Evolutionary conservation across 129 eudicot genomes (phyloP).

Genomic region (Helichrysum umbraculigerum): DNA sequence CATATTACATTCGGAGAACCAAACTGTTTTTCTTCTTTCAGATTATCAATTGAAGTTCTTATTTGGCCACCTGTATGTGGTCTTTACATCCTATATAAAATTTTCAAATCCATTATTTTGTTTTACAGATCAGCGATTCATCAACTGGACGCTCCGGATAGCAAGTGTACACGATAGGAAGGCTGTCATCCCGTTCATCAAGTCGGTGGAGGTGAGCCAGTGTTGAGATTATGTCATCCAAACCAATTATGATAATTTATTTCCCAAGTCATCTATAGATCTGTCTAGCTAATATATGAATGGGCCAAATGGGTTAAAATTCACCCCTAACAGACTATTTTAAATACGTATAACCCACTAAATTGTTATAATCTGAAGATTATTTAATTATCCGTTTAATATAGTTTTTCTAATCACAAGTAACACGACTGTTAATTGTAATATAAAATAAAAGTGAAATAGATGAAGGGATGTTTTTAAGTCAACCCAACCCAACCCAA

Average conservation of each 20-base stretch:
- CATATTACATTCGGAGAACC: neutral
- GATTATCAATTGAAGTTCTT: neutral
- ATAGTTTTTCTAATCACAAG: neutral
- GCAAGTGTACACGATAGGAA: slow-evolving; percentile 76
- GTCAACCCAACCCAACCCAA: neutral
- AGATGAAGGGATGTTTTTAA: neutral
- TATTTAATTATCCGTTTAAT: neutral
- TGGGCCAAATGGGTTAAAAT: neutral
- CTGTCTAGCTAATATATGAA: neutral
- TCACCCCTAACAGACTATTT: neutral
- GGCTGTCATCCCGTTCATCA: slow-evolving; percentile 71
- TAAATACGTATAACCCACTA: neutral
- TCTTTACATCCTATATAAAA: neutral
- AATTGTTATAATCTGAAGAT: neutral
- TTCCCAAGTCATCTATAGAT: neutral
- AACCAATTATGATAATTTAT: slow-evolving; percentile 8
- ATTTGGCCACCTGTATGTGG: neutral
- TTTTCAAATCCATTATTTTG: neutral
- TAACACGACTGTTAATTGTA: neutral
- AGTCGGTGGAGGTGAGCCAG: slow-evolving; percentile 67
- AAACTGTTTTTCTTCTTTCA: neutral
- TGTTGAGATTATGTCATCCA: slow-evolving; percentile 1
- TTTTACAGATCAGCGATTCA: slow-evolving; percentile 59
- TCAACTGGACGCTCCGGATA: slow-evolving; percentile 79
- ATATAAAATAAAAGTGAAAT: neutral